Base-by-base conservation (phyloP, 2,329 filamentous ascomycete species). In the Ophiostoma australiae region DNA sequence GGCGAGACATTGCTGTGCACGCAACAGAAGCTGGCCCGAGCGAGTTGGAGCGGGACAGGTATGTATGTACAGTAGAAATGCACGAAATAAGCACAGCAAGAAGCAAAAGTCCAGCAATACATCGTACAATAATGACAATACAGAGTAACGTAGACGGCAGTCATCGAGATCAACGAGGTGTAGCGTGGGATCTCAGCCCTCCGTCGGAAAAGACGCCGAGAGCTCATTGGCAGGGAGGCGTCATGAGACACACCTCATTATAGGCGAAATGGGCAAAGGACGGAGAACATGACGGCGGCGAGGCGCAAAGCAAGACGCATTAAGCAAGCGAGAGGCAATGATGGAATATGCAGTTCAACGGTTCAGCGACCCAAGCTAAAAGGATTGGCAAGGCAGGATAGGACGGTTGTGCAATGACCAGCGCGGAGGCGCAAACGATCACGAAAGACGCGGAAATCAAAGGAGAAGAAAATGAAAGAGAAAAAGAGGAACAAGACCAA, bases 121-220 rank as follows among this genome's bases (percentile, higher is more conserved):
- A 41, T 41, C 15, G 10, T 13, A 20, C 48, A 52, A 20, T 23
- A 23, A n/a, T 23, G 52, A 3, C 27, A 55, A 10, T 23, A 10
- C 20, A 55, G 52, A 63, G 58, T 8, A 63, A 63, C 5, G 27
- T 20, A 33, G 27, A 63, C 11, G 58, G 58, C 11, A 35, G 33
- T 31, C 58, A 63, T 63, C 58, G 58, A 63, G 58, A 63, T 63
- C 58, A 63, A 35, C 61, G 58, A 33, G 31, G 33, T 23, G 35
- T 66, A 39, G 61, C 61, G 35, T 66, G 33, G 33, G 61, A n/a
- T 66, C 61, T 66, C 61, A 66, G 61, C 31, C 33, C 61, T 66
- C 61, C 33, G 35, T 39, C 61, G 61, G 61, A 37, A n/a, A 15
- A 58, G 52, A 58, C 17, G 52, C 52, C n/a, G 52, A 23, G 23